phyloP scores from a whole-genome alignment of 2,329 filamentous ascomycete species.

The Fusarium pseudograminearum region DNA sequence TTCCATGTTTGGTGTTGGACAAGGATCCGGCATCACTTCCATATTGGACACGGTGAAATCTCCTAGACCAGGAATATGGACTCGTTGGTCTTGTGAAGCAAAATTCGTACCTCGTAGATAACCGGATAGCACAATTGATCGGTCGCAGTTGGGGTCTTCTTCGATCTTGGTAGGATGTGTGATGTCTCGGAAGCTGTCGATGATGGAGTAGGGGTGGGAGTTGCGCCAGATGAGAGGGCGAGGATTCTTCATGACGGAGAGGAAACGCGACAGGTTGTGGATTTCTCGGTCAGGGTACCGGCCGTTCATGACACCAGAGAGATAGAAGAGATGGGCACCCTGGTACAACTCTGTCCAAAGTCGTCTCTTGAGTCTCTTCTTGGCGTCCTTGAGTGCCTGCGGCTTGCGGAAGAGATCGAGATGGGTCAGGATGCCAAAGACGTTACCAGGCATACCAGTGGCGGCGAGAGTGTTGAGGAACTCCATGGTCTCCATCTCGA shows the following conservation, averaged over 20 bases:
- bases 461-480: conserved; percentile 94
- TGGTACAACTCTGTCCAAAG: conserved; percentile 98
- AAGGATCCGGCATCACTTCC: conserved; percentile 91
- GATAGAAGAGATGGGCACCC: conserved; percentile 95
- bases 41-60: conserved; percentile 87
- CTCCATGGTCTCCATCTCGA: conserved; percentile 99
- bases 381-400: conserved; percentile 89
- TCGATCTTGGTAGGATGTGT: conserved; percentile 94
- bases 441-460: conserved; percentile 97
- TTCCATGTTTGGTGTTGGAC: conserved; percentile 91
- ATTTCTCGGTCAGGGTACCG: conserved; percentile 96
- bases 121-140: conserved; percentile 90
- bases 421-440: conserved; percentile 97
- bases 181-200: conserved; percentile 94
- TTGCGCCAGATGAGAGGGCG: conserved; percentile 97
- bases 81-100: conserved; percentile 82
- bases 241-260: conserved; percentile 99
- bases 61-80: conserved; percentile 93
- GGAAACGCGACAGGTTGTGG: conserved; percentile 92
- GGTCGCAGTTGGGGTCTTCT: conserved; percentile 87
- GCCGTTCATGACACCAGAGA: conserved; percentile 96
- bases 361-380: conserved; percentile 94
- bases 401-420: conserved; percentile 96
- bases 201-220: conserved; percentile 91
- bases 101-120: conserved; percentile 97